Conservation (phyloP, 495 filamentous ascomycete genomes). For the Amorphotheca resinae region DNA sequence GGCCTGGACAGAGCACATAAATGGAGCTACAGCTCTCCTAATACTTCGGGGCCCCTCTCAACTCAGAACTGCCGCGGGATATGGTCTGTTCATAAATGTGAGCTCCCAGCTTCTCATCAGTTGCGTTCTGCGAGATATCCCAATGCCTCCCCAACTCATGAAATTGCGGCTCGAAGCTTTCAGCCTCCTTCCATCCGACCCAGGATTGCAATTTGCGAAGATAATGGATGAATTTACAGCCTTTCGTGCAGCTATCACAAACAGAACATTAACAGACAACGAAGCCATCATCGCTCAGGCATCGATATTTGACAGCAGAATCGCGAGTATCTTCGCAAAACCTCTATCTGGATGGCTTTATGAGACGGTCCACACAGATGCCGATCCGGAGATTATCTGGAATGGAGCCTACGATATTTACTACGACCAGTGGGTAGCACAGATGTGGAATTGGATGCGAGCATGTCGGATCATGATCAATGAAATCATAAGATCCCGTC, state of each 20-base stretch:
- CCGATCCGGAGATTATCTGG: constrained; percentile 28
- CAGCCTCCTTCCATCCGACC: constrained; percentile 9
- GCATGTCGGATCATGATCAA: constrained; percentile 43
- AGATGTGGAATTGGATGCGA: constrained; percentile 51
- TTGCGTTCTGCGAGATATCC: constrained; percentile 26
- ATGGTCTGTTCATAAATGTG: constrained; percentile 44
- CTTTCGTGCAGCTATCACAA: constrained; percentile 33
- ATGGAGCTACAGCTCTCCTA: constrained; percentile 43
- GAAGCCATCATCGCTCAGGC: constrained; percentile 32
- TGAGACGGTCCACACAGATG: constrained; percentile 22
- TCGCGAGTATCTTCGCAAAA: constrained; percentile 30
- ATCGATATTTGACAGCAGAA: constrained; percentile 35
- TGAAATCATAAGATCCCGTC: constrained; percentile 32
- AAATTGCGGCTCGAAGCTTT: constrained; percentile 24
- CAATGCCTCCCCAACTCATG: constrained; percentile 25
- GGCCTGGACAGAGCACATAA: constrained; percentile 47
- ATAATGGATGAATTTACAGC: constrained; percentile 29
- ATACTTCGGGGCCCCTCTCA: constrained; percentile 42
- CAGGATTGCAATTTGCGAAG: constrained; percentile 21
- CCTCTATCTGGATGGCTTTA: constrained; percentile 29
- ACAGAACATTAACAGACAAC: constrained; percentile 25
- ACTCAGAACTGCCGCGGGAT: constrained; percentile 35
- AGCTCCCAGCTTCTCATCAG: constrained; percentile 30
- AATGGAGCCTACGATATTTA: constrained; percentile 48
- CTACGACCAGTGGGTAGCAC: constrained; percentile 40